Percentiles rank a stretch among this genome's conserved stretches.
Evolutionary conservation across 176 grass and related monocot species (phyloP).

Genomic region (Paspalum notatum): DNA sequence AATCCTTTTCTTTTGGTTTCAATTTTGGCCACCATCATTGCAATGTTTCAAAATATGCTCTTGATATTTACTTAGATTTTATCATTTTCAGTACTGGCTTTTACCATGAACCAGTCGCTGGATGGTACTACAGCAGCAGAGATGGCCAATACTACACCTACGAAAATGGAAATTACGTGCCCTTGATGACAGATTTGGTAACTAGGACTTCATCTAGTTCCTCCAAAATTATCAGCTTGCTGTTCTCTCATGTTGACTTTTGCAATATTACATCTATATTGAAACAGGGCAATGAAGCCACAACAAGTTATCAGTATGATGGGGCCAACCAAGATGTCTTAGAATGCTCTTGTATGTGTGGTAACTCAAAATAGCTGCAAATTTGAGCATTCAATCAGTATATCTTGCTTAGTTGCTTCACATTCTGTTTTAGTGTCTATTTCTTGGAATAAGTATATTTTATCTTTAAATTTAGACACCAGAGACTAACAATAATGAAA

Average conservation of each 20-base stretch:
- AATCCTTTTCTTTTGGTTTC: not conserved
- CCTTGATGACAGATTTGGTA: slow-evolving; percentile 45
- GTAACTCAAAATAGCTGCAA: slow-evolving; percentile 4
- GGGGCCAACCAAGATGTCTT: slow-evolving; percentile 37
- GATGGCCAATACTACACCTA: slow-evolving; percentile 75
- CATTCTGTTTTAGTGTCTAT: not conserved
- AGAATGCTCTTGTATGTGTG: slow-evolving; percentile 48
- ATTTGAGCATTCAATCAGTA: not conserved
- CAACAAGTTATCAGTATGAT: slow-evolving; percentile 35
- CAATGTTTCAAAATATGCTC: not conserved
- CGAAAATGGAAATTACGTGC: slow-evolving; percentile 65
- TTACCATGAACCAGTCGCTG: slow-evolving; percentile 80
- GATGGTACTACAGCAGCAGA: slow-evolving; percentile 83
- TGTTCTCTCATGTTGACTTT: not conserved
- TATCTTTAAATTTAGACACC: slow-evolving; percentile 4
- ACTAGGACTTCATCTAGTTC: not conserved
- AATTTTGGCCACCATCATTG: not conserved
- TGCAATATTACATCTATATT: slow-evolving; percentile 40
- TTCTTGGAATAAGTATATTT: slow-evolving; percentile 15
- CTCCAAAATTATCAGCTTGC: slow-evolving; percentile 18
- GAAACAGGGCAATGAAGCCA: slow-evolving; percentile 44
- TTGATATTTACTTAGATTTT: slow-evolving; percentile 28
- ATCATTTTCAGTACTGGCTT: slow-evolving; percentile 78
- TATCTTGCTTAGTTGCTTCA: slow-evolving; percentile 1
- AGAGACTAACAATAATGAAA: not conserved